phyloP scores from a whole-genome alignment of 2,329 filamentous ascomycete species.

The Pochonia chlamydosporia region DNA sequence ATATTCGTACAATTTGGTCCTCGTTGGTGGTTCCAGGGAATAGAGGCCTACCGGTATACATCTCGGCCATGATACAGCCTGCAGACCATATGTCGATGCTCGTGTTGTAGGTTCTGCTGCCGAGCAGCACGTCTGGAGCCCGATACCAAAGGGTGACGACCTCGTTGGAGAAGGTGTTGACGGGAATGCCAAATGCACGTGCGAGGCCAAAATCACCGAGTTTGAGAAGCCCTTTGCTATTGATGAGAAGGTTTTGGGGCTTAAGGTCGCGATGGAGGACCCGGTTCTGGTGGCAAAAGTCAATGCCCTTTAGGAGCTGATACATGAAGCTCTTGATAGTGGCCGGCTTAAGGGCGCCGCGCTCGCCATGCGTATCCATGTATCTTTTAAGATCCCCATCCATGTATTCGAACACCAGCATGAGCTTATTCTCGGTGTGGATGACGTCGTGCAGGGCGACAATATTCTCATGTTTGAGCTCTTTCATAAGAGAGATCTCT shows the following conservation, averaged over 20 bases:
- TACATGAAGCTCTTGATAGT: slow-evolving; percentile 99
- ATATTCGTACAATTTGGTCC: slow-evolving; percentile 94
- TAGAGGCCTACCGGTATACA: slow-evolving; percentile 92
- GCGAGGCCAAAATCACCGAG: slow-evolving; percentile 92
- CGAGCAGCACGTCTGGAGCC: slow-evolving; percentile 89
- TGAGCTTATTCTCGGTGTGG: slow-evolving; percentile 98
- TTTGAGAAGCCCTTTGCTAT: slow-evolving; percentile 83
- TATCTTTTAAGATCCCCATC: slow-evolving; percentile 97
- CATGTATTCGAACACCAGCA: slow-evolving; percentile 99
- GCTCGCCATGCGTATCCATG: slow-evolving; percentile 90
- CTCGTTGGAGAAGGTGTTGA: slow-evolving; percentile 97
- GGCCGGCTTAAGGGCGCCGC: slow-evolving; percentile 78
- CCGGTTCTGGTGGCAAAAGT: slow-evolving; percentile 96
- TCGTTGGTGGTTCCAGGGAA: slow-evolving; percentile 98
- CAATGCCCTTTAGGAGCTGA: slow-evolving; percentile 90
- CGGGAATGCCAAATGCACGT: slow-evolving; percentile 90
- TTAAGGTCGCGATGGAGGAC: slow-evolving; percentile 95
- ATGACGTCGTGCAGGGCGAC: slow-evolving; percentile 97
- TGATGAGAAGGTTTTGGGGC: slow-evolving; percentile 94
- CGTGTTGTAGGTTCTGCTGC: slow-evolving; percentile 96
- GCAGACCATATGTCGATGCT: slow-evolving; percentile 99
- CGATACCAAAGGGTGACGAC: slow-evolving; percentile 98
- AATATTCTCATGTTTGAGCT: slow-evolving; percentile 98
- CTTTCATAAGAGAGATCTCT: slow-evolving; percentile 98
- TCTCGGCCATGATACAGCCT: slow-evolving; percentile 99